Evolutionary conservation across 139 green algal species (phyloP).

Genomic region (Tetradesmus lagerheimii): DNA sequence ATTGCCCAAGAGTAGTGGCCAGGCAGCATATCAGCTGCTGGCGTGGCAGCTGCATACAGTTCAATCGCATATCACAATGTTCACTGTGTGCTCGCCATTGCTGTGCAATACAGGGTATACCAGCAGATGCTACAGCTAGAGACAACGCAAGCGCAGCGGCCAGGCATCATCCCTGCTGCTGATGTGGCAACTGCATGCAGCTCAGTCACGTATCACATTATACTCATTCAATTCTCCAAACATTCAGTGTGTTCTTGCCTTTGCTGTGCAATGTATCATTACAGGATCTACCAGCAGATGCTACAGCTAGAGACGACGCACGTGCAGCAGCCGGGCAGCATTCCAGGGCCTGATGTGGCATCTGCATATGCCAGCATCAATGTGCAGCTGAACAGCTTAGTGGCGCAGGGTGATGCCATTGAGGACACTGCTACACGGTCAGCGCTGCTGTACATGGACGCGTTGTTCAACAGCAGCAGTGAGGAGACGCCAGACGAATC

Average conservation of each 20-base stretch:
- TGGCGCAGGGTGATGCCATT: not conserved
- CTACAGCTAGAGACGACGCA: not conserved
- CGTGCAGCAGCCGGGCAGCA: not conserved
- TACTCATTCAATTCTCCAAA: no score
- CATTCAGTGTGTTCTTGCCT: no score
- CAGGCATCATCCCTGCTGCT: not conserved
- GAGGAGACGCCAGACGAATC: not conserved
- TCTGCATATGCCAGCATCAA: slow-evolving; percentile 30
- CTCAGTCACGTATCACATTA: no score
- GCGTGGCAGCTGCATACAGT: no score
- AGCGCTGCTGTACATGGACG: slow-evolving; percentile 38
- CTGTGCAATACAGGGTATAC: no score
- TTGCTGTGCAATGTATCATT: no score
- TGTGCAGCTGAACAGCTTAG: slow-evolving; percentile 6
- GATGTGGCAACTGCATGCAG: not conserved
- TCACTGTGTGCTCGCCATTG: no score
- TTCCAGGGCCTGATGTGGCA: not conserved
- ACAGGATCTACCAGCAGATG: slow-evolving; percentile 26
- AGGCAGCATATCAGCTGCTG: no score
- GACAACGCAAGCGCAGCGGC: not conserved
- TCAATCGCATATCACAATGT: no score
- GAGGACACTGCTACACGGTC: slow-evolving; percentile 31
- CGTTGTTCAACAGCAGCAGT: not conserved
- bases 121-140: not conserved
- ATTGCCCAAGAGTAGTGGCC: no score